Conservation (phyloP, 2,329 filamentous ascomycete genomes). For the Epichloe sp. region DNA sequence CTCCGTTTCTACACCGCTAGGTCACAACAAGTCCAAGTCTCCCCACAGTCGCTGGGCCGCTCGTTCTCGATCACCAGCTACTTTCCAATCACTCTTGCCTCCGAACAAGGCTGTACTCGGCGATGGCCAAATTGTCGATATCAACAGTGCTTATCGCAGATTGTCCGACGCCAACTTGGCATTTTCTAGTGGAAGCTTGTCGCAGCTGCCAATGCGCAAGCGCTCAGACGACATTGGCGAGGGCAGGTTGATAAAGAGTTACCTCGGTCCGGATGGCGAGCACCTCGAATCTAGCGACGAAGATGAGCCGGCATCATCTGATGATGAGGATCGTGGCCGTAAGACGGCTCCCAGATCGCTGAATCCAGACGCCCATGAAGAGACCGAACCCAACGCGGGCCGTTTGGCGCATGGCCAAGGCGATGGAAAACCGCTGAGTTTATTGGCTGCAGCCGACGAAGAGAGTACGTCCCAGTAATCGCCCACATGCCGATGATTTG, state of each 20-base stretch:
- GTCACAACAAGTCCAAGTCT: conserved; percentile 36
- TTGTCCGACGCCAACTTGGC: conserved; percentile 60
- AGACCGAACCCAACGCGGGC: conserved; percentile 21
- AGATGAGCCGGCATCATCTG: conserved; percentile 48
- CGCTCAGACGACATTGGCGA: conserved; percentile 26
- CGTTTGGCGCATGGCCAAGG: conserved; percentile 20
- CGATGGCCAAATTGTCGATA: conserved; percentile 50
- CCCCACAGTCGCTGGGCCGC: conserved; percentile 33
- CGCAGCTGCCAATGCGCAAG: conserved; percentile 47
- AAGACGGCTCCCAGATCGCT: conserved; percentile 37
- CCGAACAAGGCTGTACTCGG: conserved; percentile 36
- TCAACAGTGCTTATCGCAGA: conserved; percentile 55
- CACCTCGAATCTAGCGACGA: conserved; percentile 59
- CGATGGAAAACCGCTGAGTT: conserved; percentile 38
- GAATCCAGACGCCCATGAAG: conserved; percentile 26
- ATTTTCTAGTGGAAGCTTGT: conserved; percentile 48
- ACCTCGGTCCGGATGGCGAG: conserved; percentile 51
- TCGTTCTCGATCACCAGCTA: conserved; percentile 25
- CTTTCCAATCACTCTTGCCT: conserved; percentile 14
- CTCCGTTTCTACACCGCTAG: conserved; percentile 21
- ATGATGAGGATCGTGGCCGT: conserved; percentile 55
- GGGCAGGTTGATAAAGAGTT: conserved; percentile 55
- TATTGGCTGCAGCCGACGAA: conserved; percentile 64
- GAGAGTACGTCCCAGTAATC: conserved; percentile 47
- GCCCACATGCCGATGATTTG: neutral